Evolutionary conservation across 2,329 filamentous ascomycete genomes (phyloP), one percentile per base, ranked within the genome.

Genomic region (Penicillium palitans): DNA sequence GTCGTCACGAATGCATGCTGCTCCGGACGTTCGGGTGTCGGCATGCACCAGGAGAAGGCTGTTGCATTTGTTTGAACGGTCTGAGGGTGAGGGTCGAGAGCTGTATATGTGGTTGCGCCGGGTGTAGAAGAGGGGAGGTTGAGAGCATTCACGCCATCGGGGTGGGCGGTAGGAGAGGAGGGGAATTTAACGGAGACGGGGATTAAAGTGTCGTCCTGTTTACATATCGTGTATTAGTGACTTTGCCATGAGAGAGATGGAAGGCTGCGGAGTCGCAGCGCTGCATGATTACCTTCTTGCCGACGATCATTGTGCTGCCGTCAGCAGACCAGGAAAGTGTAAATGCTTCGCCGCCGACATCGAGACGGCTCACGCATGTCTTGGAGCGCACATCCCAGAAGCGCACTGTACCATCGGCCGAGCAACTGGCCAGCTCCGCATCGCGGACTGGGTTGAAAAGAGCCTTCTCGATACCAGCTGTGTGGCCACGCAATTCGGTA

Each of bases 311-410:
- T 29, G 75, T 73, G 42, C 69, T 79, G 21, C 79, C 79, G 66
- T 81, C 79, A 1, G 76, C 74, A 44, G 77, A 76, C 79, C 79
- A 81, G 10, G 77, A 74, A 44, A 81, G 64, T 1, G 78, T 81
- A 59, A 81, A 79, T 15, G 78, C 78, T 61, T 81, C 79, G 27
- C 78, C 78, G 44, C 79, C 79, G n/a, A 81, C 73, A 60, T 80
- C 78, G 7, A 81, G 66, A 48, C 74, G 77, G 61, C 76, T 78
- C 19, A 80, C 75, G 58, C 78, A 80, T 3, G 70, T 76, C 66
- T 81, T 81, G 15, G 76, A 78, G 44, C 79, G 74, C 25, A 81
- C 80, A 66, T 81, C 79, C 79, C 79, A 81, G 61, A 81, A 78
- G 41, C 78, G 74, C 48, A 81, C 78, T 2, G 79, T 80, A 3